Base-by-base conservation (phyloP, 331 rosid species). In the Cydonia oblonga region DNA sequence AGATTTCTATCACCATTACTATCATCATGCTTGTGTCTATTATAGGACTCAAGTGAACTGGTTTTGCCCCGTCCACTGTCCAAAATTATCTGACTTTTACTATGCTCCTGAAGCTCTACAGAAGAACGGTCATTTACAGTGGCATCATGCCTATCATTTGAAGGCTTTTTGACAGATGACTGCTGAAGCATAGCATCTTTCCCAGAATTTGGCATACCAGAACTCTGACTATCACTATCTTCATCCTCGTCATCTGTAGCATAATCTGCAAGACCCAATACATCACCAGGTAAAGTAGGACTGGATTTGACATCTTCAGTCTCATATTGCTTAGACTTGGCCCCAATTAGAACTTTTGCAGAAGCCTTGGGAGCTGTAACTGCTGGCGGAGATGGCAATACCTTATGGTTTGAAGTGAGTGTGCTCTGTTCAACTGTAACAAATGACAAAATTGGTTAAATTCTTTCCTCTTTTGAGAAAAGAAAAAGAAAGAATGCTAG, bases 221-320 rank as follows among this genome's bases (percentile, higher is more conserved):
- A 83, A 79, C 81, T 85, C 68, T 82, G 83, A 65, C 85, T 79
- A 75, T 83, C 96, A 82, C 85, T 90, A 68, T 80, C 87, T 73
- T 72, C 84, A 44, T 89, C 89, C 16, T 87, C 92, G 10, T 82
- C 90, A 85, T 95, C 99, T 63, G 93, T 91, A 72, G 91, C 99
- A 84, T 95, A 95, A 78, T 83, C 91, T 82, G 86, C 97, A 81
- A 95, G 99, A 74, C 99, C 99, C 80, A 95, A 87, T 71, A 95
- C 81, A 85, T 88, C 90, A 77, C 96, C 99, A 42, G 92, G 93
- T 69, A 87, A 77, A 76, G 86, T 81, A 54, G 89, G 83, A 81
- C 77, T 80, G 40, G 96, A 84, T 70, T 87, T 91, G 70, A 62
- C 70, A 76, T 75, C 79, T 72, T 76, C 86, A 64, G 66, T 77